These are phyloP conservation scores for Fusarium clavum DNA, from an alignment of 2,329 filamentous ascomycete species.

Conservation along the genomic window DNA sequence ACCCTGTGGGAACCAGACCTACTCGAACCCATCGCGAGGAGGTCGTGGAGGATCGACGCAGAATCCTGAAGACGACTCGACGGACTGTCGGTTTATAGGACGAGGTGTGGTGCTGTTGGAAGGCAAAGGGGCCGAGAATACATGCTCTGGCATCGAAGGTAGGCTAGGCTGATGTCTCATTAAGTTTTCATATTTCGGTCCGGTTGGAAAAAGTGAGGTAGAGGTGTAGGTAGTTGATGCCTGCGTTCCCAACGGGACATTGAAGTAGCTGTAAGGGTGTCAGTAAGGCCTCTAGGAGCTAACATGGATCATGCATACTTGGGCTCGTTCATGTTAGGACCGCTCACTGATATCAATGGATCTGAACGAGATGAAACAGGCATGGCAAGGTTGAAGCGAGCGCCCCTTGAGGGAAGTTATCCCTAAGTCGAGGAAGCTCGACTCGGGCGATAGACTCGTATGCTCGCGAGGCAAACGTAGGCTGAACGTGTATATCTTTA, in stretches of 20 bases:
- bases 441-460: not conserved
- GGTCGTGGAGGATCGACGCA: constrained; percentile 66
- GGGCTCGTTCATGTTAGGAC: constrained; percentile 30
- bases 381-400: constrained; percentile 29
- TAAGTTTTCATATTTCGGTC: constrained; percentile 10
- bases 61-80: constrained; percentile 39
- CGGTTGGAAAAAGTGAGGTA: constrained; percentile 7
- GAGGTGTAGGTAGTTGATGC: constrained; percentile 33
- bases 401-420: not conserved
- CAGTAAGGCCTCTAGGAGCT: not conserved
- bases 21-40: constrained; percentile 66
- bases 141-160: constrained; percentile 25
- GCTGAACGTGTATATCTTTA: not conserved
- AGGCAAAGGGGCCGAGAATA: constrained; percentile 2
- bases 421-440: not conserved
- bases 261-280: constrained; percentile 49
- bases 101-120: constrained; percentile 15
- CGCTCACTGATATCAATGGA: constrained; percentile 9
- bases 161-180: constrained; percentile 37
- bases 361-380: constrained; percentile 32
- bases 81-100: not conserved
- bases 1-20: constrained; percentile 72
- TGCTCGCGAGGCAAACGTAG: not conserved
- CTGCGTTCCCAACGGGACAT: constrained; percentile 39
- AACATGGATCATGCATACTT: constrained; percentile 33